Evolutionary conservation across 1,284 basidiomycete genomes (phyloP).

Genomic region (Phlebopus sp.): DNA sequence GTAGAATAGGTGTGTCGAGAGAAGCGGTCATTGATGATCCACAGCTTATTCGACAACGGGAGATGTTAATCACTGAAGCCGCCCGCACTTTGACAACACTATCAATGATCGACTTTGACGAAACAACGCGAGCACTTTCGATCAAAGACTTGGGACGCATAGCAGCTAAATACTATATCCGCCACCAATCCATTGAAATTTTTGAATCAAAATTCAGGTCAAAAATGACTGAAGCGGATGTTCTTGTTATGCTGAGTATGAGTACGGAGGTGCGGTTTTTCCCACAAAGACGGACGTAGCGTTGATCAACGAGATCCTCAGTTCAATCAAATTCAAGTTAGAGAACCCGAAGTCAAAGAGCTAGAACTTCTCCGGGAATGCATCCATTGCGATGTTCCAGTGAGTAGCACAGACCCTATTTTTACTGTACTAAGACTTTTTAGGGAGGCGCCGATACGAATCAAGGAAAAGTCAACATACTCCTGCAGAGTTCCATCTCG

Average conservation of each 20-base stretch:
- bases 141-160: constrained; percentile 91
- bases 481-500: constrained; percentile 92
- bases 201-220: constrained; percentile 76
- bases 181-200: constrained; percentile 82
- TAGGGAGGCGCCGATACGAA: constrained; percentile 77
- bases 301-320: constrained; percentile 28
- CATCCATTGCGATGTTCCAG: constrained; percentile 79
- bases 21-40: constrained; percentile 78
- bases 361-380: constrained; percentile 69
- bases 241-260: constrained; percentile 81
- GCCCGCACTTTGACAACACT: constrained; percentile 72
- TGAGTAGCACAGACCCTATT: constrained; percentile 29
- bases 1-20: constrained; percentile 66
- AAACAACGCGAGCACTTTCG: constrained; percentile 57
- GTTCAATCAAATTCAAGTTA: constrained; percentile 94
- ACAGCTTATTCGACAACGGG: constrained; percentile 72
- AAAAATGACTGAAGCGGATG: constrained; percentile 93
- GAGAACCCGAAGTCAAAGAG: constrained; percentile 89
- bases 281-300: background rate
- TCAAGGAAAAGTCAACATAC: constrained; percentile 88
- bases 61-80: constrained; percentile 69
- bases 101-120: constrained; percentile 84
- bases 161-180: constrained; percentile 96
- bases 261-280: constrained; percentile 77
- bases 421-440: background rate